These are phyloP conservation scores for Gnaphalium uliginosum DNA, from an alignment of 129 eudicot genomes.

Conservation along the genomic window DNA sequence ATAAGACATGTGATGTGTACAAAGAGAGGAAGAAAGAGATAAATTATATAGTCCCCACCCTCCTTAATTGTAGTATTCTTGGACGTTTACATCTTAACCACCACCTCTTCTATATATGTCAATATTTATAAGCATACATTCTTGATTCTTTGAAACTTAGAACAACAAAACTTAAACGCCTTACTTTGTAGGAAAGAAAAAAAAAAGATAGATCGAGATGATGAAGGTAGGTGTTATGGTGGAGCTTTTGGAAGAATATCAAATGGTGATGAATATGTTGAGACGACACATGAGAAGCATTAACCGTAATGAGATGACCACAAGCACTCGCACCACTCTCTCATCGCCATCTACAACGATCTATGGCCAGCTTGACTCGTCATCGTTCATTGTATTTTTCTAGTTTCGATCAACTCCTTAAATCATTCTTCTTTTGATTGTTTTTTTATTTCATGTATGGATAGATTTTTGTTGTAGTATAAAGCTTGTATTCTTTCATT, in stretches of 20 bases:
- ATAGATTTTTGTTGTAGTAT: neutral
- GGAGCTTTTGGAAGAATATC: conserved; percentile 38
- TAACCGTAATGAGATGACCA: neutral
- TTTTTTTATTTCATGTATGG: neutral
- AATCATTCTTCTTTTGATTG: conserved; percentile 14
- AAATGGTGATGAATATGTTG: conserved; percentile 28
- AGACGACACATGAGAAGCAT: conserved; percentile 29
- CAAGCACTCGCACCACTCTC: neutral
- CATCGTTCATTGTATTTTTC: conserved; percentile 31
- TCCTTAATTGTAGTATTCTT: conserved; percentile 27
- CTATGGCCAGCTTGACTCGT: conserved; percentile 13
- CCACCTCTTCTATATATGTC: conserved; percentile 22
- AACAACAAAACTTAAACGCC: conserved; percentile 18
- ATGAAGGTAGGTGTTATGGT: conserved; percentile 35
- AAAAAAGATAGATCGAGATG: conserved; percentile 27
- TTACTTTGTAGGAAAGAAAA: neutral
- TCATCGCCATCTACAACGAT: neutral
- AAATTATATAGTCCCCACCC: conserved; percentile 27
- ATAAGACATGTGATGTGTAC: conserved; percentile 9
- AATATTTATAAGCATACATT: conserved; percentile 10
- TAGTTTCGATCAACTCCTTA: neutral
- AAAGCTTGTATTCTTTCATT: neutral
- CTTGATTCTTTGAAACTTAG: conserved; percentile 10
- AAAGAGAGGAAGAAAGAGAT: conserved; percentile 4
- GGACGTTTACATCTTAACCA: conserved; percentile 40